These are phyloP conservation scores for Malassezia sympodialis DNA, from an alignment of 1,284 basidiomycete species.

Conservation along the genomic window DNA sequence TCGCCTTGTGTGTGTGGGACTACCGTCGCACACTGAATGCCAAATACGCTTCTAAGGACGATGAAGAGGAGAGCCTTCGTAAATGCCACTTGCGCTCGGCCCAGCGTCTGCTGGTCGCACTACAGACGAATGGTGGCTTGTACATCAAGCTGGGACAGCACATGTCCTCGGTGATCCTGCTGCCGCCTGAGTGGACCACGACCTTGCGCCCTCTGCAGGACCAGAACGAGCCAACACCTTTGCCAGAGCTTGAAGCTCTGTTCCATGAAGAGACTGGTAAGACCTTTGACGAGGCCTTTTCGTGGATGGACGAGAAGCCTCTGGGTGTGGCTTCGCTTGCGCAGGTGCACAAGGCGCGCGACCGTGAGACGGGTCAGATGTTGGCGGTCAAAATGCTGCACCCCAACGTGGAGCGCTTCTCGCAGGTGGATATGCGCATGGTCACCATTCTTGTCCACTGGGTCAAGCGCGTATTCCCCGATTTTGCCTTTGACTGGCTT, in stretches of 20 bases:
- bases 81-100: conserved; percentile 45
- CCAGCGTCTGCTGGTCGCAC: conserved; percentile 34
- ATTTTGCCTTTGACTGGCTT: conserved; percentile 59
- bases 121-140: conserved; percentile 67
- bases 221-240: conserved; percentile 44
- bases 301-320: conserved; percentile 75
- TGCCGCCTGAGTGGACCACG: conserved; percentile 66
- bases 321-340: conserved; percentile 87
- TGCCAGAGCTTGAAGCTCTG: conserved; percentile 43
- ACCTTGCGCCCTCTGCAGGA: conserved; percentile 56
- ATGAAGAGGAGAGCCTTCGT: conserved; percentile 31
- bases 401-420: conserved; percentile 85
- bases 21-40: conserved; percentile 39
- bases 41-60: conserved; percentile 24
- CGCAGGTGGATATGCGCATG: conserved; percentile 65
- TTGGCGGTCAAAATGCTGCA: conserved; percentile 99
- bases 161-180: conserved; percentile 58
- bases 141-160: conserved; percentile 68
- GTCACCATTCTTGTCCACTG: conserved; percentile 57
- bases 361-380: conserved; percentile 52
- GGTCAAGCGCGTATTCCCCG: conserved; percentile 70
- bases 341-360: conserved; percentile 79
- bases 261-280: conserved; percentile 43
- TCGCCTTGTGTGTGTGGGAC: conserved; percentile 44
- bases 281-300: conserved; percentile 47